phyloP scores from a whole-genome alignment of 1,284 basidiomycete genomes.

The Apiotrichum veenhuisii region DNA sequence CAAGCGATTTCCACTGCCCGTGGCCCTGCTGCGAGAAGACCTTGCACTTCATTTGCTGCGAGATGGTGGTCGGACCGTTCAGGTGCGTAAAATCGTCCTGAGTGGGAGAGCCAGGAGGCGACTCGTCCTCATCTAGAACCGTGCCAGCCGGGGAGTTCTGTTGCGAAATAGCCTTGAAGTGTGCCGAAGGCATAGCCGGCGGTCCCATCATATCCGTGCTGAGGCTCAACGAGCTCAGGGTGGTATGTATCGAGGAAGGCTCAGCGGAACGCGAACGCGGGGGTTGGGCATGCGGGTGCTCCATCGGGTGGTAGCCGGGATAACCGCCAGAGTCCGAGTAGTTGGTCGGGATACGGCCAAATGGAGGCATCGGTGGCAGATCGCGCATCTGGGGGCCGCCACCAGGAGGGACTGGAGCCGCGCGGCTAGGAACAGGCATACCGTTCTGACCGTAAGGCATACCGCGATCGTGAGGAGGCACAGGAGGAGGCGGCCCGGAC shows the following conservation, averaged over 20 bases:
- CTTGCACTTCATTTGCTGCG: constrained; percentile 98
- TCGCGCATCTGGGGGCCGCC: neutral
- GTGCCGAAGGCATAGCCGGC: constrained; percentile 13
- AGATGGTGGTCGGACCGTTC: constrained; percentile 67
- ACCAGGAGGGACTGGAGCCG: neutral
- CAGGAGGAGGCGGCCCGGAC: neutral
- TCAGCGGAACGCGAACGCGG: constrained; percentile 4
- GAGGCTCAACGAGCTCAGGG: neutral
- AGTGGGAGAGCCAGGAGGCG: constrained; percentile 25
- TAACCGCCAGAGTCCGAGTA: constrained; percentile 2
- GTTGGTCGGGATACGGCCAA: neutral
- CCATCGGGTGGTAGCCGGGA: neutral
- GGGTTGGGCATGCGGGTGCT: neutral
- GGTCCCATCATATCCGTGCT: neutral
- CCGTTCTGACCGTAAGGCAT: too few species aligned
- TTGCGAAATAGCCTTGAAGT: constrained; percentile 8
- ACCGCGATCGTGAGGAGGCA: neutral
- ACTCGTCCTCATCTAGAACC: neutral
- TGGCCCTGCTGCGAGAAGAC: constrained; percentile 94
- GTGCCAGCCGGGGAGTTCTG: constrained; percentile 1
- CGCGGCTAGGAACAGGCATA: neutral
- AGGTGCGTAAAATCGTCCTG: constrained; percentile 55
- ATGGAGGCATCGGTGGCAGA: neutral
- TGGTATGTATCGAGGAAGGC: too few species aligned
- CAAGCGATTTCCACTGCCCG: constrained; percentile 94